Evolutionary conservation across 2,329 filamentous ascomycete genomes (phyloP), one percentile per base, ranked within the genome.

Genomic region (Alternaria brassicae): DNA sequence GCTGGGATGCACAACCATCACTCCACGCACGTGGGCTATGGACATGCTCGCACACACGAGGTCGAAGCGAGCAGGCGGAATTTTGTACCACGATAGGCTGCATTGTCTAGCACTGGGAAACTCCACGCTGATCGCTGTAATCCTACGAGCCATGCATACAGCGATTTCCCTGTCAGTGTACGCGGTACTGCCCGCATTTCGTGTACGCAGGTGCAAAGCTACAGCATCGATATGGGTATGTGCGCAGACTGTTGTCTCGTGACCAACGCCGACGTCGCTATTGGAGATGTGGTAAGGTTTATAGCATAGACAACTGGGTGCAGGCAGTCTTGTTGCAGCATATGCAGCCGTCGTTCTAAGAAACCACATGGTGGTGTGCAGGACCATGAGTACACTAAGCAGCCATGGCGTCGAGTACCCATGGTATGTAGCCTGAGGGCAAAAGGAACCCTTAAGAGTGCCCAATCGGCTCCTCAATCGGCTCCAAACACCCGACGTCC

Each of bases 161-260:
- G 21, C 44, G 17, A 13, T 23, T 37, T 40, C 53, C 53, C 27
- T 55, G 53, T 37, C 42, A 15, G 19, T 17, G 17, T 48, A 27
- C 15, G 52, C 52, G 41, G 52, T 54, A 39, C 52, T 42, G 48
- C 52, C 42, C 52, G 42, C 48, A 40, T 5, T 8, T 55, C 41
- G 42, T 45, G 19, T 55, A 9, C 17, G 41, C 25, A 17, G 13
- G 12, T n/a, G 25, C n/a, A n/a, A 37, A 32, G 15, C 23, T 48
- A 48, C 32, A 21, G 34, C 25, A 32, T 47, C 28, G 51, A 15
- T 30, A 37, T 15, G 50, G 28, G 42, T 19, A 37, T 8, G 19
- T 8, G 17, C 36, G 36, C 37, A 39, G 37, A 21, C 37, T 19
- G 39, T 12, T 45, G 27, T 19, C 30, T 17, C 19, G 6, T 40